Conservation (phyloP, 257 asterid genomes). For the Phtheirospermum japonicum region DNA sequence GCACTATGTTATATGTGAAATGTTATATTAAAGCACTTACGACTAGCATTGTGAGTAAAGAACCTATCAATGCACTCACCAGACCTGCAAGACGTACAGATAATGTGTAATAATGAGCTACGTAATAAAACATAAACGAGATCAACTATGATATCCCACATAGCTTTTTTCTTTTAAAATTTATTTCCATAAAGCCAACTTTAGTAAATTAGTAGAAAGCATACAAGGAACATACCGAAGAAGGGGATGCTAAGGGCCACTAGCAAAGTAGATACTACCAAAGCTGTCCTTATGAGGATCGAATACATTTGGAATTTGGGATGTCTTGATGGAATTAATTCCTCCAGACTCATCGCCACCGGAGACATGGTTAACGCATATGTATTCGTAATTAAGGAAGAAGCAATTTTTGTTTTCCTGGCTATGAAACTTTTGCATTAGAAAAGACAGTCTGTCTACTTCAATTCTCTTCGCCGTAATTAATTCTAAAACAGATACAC, state of each 20-base stretch:
- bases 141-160: background rate
- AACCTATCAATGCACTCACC: conserved; percentile 88
- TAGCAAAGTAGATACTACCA: conserved; percentile 76
- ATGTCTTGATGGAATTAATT: conserved; percentile 60
- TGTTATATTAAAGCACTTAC: conserved; percentile 43
- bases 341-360: conserved; percentile 92
- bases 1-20: background rate
- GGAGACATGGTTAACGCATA: conserved; percentile 91
- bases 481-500: too few relatives aligned
- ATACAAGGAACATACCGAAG: conserved; percentile 53
- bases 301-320: conserved; percentile 50
- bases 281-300: conserved; percentile 62
- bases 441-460: too few relatives aligned
- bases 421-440: too few relatives aligned
- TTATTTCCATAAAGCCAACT: background rate
- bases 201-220: background rate
- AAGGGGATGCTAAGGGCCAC: conserved; percentile 79
- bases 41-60: conserved; percentile 88
- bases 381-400: conserved; percentile 51
- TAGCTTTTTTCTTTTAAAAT: too few relatives aligned
- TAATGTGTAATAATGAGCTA: background rate
- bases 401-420: background rate
- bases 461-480: too few relatives aligned
- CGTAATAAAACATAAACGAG: background rate
- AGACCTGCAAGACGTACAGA: conserved; percentile 44